A percentile compares a stretch with the other conserved stretches of the same genome.
Conservation (phyloP, 768 basidiomycete species). For the Pleurotus tuoliensis region DNA sequence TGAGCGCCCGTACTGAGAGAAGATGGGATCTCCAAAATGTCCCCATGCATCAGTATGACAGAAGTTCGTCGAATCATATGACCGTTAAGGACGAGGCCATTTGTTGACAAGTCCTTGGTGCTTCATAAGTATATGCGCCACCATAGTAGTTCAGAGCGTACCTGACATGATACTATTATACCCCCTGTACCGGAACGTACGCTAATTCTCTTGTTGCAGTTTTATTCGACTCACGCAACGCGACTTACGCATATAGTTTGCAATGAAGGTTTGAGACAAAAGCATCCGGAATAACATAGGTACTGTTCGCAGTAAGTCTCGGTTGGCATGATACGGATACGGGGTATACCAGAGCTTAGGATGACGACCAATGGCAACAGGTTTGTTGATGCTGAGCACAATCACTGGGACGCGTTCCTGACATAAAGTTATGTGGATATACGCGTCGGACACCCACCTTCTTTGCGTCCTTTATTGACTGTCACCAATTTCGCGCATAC, state of each 20-base stretch:
- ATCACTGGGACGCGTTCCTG: slow-evolving; percentile 38
- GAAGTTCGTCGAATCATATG: slow-evolving; percentile 63
- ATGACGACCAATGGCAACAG: slow-evolving; percentile 69
- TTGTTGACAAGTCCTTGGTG: slow-evolving; percentile 68
- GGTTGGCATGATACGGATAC: slow-evolving; percentile 7
- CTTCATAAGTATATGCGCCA: neutral
- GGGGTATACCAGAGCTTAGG: slow-evolving; percentile 55
- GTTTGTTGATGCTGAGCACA: slow-evolving; percentile 54
- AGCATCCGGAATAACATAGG: slow-evolving; percentile 62
- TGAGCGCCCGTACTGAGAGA: slow-evolving; percentile 47
- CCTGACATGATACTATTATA: slow-evolving; percentile 77
- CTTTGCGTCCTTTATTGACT: slow-evolving; percentile 53
- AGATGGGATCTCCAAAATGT: slow-evolving; percentile 62
- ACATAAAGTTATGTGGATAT: too few relatives aligned
- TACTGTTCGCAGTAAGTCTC: slow-evolving; percentile 28
- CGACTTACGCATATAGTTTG: slow-evolving; percentile 72
- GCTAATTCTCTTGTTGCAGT: slow-evolving; percentile 30
- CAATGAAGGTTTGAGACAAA: slow-evolving; percentile 71
- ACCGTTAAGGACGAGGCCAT: slow-evolving; percentile 69
- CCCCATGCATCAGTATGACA: slow-evolving; percentile 75
- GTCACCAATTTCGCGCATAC: slow-evolving; percentile 77
- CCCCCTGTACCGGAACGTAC: slow-evolving; percentile 69
- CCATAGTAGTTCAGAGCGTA: slow-evolving; percentile 20
- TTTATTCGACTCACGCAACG: neutral
- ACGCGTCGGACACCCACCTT: slow-evolving; percentile 40